Evolutionary conservation across 805 yeast species (phyloP), one percentile per base, ranked within the genome.

Genomic region (Monosporozyma siamensis): DNA sequence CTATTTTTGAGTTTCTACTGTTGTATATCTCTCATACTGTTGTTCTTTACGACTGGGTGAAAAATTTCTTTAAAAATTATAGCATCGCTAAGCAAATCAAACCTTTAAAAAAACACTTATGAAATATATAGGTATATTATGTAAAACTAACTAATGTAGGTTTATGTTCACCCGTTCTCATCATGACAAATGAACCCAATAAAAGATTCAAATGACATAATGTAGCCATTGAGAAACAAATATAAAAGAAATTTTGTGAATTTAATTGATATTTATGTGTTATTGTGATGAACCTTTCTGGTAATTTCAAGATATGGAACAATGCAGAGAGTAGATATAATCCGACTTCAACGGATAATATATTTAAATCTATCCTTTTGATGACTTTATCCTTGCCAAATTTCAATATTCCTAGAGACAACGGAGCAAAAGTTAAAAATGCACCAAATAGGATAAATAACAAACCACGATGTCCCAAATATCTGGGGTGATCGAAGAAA

Each of bases 301-400:
- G 95, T 18, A 83, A 54, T 44, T 92, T 67, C 31, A 69, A 59
- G 0, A 90, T 92, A 56, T 87, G 86, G 39, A 86, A 56, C 1
- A 69, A 64, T 0, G 95, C 94, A 1, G 95, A 95, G 1, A 65
- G 47, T 4, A 84, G 77, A 61, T 87, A 86, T 34, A 80, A 71
- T 2, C 70, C 53, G 0, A 84, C 94, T 57, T 86, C 95, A 6
- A 68, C 49, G 1, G 77, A 48, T 15, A 87, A 65, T 72, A 78
- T 82, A 2, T 53, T 53, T 21, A 82, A 61, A 15, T 76, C 75
- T 6, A 79, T 66, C 39, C 92, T 63, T 8, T 55, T 53, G 21
- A 61, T 52, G 8, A 81, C 70, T 37, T 67, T 74, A 3, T 54
- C 58, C 14, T 51, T 44, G 1, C 90, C 92, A 48, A 66, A 75